phyloP scores from a whole-genome alignment of 164 flowering plant genomes.

The Houttuynia cordata region DNA sequence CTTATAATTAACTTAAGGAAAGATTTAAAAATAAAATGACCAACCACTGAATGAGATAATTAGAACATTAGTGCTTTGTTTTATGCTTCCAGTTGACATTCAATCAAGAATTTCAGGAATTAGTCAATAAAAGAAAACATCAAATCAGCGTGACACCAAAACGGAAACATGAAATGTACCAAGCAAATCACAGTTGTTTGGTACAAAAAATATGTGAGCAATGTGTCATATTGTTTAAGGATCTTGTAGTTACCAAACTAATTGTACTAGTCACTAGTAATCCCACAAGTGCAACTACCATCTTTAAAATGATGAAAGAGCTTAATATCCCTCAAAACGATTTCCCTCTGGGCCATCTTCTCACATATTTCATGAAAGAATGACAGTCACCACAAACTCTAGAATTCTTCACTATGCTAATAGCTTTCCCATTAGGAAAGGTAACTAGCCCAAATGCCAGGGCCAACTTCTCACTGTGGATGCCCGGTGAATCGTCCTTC shows the following conservation, averaged over 20 bases:
- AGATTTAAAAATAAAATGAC: too few relatives aligned
- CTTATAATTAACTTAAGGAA: too few relatives aligned
- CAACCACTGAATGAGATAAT: too few relatives aligned
- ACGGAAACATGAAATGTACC: too few relatives aligned
- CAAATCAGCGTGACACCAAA: too few relatives aligned
- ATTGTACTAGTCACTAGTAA: slow-evolving; percentile 24
- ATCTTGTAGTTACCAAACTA: background rate
- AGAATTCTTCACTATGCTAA: slow-evolving; percentile 37
- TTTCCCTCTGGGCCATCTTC: slow-evolving; percentile 29
- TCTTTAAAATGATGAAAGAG: slow-evolving; percentile 39
- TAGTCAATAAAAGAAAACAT: too few relatives aligned
- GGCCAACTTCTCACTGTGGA: slow-evolving; percentile 46
- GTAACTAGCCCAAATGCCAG: slow-evolving; percentile 36
- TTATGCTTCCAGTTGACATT: too few relatives aligned
- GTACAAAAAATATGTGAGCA: background rate
- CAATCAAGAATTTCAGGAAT: too few relatives aligned
- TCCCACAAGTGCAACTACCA: slow-evolving; percentile 43
- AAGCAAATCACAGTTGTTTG: too few relatives aligned
- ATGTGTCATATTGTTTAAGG: background rate
- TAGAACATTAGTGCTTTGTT: too few relatives aligned
- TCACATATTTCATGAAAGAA: slow-evolving; percentile 32
- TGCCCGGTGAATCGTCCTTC: slow-evolving; percentile 41
- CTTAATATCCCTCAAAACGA: slow-evolving; percentile 40
- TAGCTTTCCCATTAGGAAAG: slow-evolving; percentile 15
- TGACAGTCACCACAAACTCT: slow-evolving; percentile 39